Conservation (phyloP, 225 moss, liverwort and hornwort species). For the Pseudoscleropodium purum region DNA sequence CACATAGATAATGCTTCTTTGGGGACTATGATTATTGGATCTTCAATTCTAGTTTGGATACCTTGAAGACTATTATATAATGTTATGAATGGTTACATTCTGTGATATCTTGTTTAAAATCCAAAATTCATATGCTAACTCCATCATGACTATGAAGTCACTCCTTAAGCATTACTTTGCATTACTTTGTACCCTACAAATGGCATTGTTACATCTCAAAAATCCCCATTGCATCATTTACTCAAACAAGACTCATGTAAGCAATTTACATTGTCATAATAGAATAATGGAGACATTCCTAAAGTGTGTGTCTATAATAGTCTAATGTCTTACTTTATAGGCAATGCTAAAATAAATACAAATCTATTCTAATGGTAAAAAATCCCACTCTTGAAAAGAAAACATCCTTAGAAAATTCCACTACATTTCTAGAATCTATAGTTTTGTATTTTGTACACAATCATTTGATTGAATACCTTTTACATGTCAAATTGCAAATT, state of each 20-base stretch:
- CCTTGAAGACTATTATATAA: not conserved
- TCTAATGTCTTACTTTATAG: not conserved
- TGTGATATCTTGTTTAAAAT: not conserved
- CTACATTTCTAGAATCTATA: no score
- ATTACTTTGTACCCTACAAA: not conserved
- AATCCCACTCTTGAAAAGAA: not conserved
- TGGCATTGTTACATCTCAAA: not conserved
- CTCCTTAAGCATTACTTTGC: not conserved
- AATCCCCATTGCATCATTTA: not conserved
- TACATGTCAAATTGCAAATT: no score
- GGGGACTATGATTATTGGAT: not conserved
- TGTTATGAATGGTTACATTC: not conserved
- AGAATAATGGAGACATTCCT: not conserved
- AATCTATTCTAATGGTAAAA: not conserved
- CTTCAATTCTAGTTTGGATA: not conserved
- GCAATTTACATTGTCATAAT: not conserved
- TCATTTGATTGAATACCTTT: no score
- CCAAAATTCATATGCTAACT: not conserved
- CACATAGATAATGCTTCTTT: not conserved
- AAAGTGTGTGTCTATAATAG: not conserved
- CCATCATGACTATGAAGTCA: not conserved
- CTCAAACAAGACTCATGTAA: not conserved
- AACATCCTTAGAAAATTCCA: rapidly evolving
- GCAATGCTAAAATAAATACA: not conserved
- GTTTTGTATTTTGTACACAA: no score